Percentiles rank a stretch among this genome's conserved stretches.
Conservation (phyloP, 2,329 filamentous ascomycete genomes). For the Pyricularia grisea region DNA sequence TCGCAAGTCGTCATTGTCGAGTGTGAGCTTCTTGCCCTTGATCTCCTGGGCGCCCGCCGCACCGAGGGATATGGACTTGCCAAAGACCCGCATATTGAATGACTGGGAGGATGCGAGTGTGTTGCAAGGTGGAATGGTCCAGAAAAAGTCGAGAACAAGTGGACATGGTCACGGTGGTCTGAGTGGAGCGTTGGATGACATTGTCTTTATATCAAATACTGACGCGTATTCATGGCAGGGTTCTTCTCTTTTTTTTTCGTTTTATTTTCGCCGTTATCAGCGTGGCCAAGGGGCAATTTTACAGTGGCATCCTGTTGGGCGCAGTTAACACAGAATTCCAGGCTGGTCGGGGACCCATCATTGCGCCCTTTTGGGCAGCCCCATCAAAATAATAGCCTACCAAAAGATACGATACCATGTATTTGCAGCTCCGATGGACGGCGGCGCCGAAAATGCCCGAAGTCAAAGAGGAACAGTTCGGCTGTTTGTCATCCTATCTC, state of each 20-base stretch:
- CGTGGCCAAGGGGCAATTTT: background rate
- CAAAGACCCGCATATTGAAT: background rate
- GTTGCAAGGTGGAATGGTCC: background rate
- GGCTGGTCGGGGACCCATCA: background rate
- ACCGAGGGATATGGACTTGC: background rate
- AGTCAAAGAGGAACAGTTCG: background rate
- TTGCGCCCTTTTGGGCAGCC: background rate
- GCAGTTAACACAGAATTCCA: background rate
- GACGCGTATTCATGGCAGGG: background rate
- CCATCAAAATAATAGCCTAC: background rate
- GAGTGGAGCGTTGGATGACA: background rate
- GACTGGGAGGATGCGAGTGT: background rate
- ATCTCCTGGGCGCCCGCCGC: background rate
- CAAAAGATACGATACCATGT: background rate
- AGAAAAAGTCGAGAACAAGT: background rate
- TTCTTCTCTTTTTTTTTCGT: background rate
- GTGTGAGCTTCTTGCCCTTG: slow-evolving; percentile 10
- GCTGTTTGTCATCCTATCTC: background rate
- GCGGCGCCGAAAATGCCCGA: background rate
- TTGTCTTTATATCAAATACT: background rate
- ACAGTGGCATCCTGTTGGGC: background rate
- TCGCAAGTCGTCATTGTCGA: slow-evolving; percentile 31
- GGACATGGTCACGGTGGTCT: background rate
- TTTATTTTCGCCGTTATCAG: background rate
- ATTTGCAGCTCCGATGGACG: background rate